Evolutionary conservation across 2,329 filamentous ascomycete genomes (phyloP).

Genomic region (Penicillium digitatum): DNA sequence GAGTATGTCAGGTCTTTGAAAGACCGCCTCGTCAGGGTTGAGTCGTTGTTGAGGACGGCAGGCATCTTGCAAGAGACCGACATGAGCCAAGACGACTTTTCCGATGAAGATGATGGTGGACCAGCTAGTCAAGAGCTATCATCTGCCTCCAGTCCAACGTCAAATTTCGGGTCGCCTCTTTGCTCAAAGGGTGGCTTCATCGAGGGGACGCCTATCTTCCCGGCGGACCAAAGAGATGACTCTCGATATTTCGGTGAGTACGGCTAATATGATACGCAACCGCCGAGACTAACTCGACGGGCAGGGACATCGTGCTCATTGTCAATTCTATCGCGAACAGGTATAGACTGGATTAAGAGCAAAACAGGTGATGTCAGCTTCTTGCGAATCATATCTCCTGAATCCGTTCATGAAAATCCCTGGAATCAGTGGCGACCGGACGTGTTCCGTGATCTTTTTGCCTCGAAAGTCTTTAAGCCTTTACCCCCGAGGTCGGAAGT

Average conservation of each 20-base stretch:
- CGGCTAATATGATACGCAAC: background rate
- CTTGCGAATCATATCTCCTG: constrained; percentile 77
- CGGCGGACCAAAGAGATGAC: constrained; percentile 83
- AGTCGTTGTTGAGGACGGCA: constrained; percentile 76
- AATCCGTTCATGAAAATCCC: constrained; percentile 78
- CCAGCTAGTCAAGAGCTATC: constrained; percentile 10
- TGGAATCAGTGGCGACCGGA: constrained; percentile 96
- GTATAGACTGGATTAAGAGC: constrained; percentile 93
- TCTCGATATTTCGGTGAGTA: constrained; percentile 68
- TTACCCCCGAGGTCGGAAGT: constrained; percentile 82
- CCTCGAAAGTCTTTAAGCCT: constrained; percentile 71
- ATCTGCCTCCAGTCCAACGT: constrained; percentile 5
- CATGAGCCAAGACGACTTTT: constrained; percentile 46
- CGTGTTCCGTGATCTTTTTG: constrained; percentile 86
- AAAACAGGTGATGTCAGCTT: constrained; percentile 92
- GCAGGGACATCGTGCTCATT: constrained; percentile 86
- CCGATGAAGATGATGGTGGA: constrained; percentile 14
- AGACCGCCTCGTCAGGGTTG: constrained; percentile 86
- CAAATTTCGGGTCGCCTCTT: constrained; percentile 5
- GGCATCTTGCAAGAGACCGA: constrained; percentile 79
- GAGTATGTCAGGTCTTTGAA: constrained; percentile 94
- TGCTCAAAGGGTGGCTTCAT: constrained; percentile 38
- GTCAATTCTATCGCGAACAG: constrained; percentile 93
- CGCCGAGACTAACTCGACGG: background rate
- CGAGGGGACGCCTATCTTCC: constrained; percentile 71